phyloP scores from a whole-genome alignment of 176 grass and related monocot genomes.

The Miscanthus lutarioriparius region DNA sequence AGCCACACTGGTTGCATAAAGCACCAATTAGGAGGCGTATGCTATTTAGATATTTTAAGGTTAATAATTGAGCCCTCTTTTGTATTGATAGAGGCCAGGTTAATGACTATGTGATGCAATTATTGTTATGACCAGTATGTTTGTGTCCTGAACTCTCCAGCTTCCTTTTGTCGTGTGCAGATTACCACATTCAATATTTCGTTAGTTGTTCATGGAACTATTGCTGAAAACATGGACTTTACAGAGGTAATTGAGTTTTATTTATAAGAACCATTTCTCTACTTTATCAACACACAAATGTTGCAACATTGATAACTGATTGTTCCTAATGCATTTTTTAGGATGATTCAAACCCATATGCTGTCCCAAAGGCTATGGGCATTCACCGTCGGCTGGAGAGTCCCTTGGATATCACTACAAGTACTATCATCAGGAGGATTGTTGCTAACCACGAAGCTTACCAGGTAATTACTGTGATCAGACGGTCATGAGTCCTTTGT shows the following conservation, averaged over 20 bases:
- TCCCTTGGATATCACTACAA: constrained; percentile 88
- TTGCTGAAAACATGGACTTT: constrained; percentile 90
- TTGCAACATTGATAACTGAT: constrained; percentile 12
- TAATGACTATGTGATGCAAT: neutral
- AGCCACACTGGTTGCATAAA: constrained; percentile 7
- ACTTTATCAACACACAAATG: neutral
- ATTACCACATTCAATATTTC: constrained; percentile 88
- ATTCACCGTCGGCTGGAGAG: constrained; percentile 73
- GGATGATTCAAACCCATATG: constrained; percentile 87
- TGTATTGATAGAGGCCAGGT: neutral
- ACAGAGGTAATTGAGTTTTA: constrained; percentile 43
- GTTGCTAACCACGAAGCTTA: constrained; percentile 97
- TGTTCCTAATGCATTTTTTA: constrained; percentile 30
- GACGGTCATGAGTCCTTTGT: neutral
- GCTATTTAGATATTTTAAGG: neutral
- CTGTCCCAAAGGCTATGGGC: constrained; percentile 77
- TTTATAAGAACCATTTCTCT: neutral
- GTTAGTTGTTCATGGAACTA: constrained; percentile 71
- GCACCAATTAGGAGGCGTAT: neutral
- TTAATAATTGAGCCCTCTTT: constrained; percentile 7
- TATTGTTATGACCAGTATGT: neutral
- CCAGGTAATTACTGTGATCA: constrained; percentile 56
- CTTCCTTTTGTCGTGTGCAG: constrained; percentile 42
- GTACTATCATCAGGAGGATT: constrained; percentile 96
- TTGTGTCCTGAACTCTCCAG: neutral